phyloP scores from a whole-genome alignment of 169 alveolate genomes.

The Plasmodium falciparum region DNA sequence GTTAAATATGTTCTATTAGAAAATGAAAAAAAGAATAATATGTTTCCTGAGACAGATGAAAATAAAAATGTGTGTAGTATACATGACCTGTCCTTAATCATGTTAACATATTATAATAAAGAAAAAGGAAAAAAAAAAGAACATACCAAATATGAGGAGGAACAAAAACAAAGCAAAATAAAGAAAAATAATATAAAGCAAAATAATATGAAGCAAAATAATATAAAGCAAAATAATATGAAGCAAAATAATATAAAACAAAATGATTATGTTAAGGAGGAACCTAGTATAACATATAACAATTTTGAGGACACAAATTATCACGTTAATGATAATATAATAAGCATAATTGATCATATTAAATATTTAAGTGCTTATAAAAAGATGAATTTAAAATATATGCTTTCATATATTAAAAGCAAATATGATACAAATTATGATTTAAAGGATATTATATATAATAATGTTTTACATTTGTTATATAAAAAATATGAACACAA shows the following conservation, averaged over 20 bases:
- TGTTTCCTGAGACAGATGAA: too few relatives aligned
- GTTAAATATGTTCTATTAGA: conserved; percentile 19
- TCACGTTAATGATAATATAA: conserved; percentile 15
- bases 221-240: too few relatives aligned
- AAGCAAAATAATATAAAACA: too few relatives aligned
- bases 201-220: too few relatives aligned
- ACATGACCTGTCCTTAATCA: conserved; percentile 31
- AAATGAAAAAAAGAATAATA: too few relatives aligned
- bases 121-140: neutral
- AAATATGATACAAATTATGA: neutral
- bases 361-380: conserved; percentile 8
- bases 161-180: too few relatives aligned
- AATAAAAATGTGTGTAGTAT: conserved; percentile 19
- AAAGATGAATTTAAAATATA: conserved; percentile 14
- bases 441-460: conserved; percentile 23
- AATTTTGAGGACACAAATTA: neutral
- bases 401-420: conserved; percentile 6
- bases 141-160: neutral
- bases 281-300: neutral
- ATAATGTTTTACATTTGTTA: conserved; percentile 34
- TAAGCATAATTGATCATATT: conserved; percentile 22
- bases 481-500: conserved; percentile 22
- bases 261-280: neutral
- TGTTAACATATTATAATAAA: conserved; percentile 34
- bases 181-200: too few relatives aligned